phyloP scores from a whole-genome alignment of 2,329 filamentous ascomycete species.

The Cadophora malorum region DNA sequence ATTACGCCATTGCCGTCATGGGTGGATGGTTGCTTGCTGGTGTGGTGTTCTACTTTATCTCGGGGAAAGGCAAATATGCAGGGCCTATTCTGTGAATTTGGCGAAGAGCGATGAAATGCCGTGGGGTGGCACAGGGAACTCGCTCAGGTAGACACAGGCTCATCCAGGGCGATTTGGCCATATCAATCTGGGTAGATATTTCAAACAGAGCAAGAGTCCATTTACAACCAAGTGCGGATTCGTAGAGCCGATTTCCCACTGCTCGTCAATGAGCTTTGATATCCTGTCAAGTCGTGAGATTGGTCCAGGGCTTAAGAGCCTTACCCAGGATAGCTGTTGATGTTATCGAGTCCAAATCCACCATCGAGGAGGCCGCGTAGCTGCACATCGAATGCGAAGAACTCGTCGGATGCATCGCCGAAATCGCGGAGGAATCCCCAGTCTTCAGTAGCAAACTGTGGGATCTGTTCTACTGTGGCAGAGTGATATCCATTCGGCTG shows the following conservation, averaged over 20 bases:
- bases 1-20: conserved; percentile 53
- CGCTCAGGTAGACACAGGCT: not conserved
- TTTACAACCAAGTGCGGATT: not conserved
- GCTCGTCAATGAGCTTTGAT: not conserved
- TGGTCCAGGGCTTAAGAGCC: not conserved
- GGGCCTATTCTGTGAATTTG: conserved; percentile 33
- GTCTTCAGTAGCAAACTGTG: conserved; percentile 30
- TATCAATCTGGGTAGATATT: not conserved
- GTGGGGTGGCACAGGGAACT: not conserved
- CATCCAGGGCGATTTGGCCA: not conserved
- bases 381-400: conserved; percentile 42
- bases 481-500: conserved; percentile 15
- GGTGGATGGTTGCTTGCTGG: conserved; percentile 49
- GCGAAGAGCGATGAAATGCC: not conserved
- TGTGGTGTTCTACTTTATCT: conserved; percentile 45
- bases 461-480: conserved; percentile 1
- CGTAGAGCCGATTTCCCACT: not conserved
- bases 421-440: conserved; percentile 43
- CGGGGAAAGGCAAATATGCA: conserved; percentile 41
- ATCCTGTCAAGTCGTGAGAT: not conserved
- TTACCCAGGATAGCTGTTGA: conserved; percentile 15
- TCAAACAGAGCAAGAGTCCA: not conserved
- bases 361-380: conserved; percentile 41
- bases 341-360: conserved; percentile 18
- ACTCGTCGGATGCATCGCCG: conserved; percentile 43